Conservation (phyloP, 805 yeast genomes). For the Metschnikowia cubensis region DNA sequence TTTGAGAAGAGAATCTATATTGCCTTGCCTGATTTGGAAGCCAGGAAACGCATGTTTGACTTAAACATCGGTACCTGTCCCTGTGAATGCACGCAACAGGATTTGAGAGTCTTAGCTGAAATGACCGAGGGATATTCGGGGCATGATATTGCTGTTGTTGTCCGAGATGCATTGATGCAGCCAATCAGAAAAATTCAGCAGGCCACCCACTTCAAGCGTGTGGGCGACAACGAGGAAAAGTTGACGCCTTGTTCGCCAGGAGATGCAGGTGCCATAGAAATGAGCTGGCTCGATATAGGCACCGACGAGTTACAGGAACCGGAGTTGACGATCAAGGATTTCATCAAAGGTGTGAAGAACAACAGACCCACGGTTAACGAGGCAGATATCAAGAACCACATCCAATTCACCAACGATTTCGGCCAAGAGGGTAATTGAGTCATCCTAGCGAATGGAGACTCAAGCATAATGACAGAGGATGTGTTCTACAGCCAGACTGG, state of each 20-base stretch:
- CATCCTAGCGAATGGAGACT: too few species aligned
- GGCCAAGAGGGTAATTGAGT: slow-evolving; percentile 91
- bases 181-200: slow-evolving; percentile 93
- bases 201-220: slow-evolving; percentile 89
- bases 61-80: slow-evolving; percentile 89
- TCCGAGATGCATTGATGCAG: slow-evolving; percentile 96
- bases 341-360: slow-evolving; percentile 83
- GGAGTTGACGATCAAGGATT: slow-evolving; percentile 82
- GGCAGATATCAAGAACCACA: slow-evolving; percentile 75
- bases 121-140: slow-evolving; percentile 98
- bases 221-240: slow-evolving; percentile 43
- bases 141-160: slow-evolving; percentile 94
- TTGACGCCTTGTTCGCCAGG: slow-evolving; percentile 97
- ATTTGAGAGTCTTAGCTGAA: slow-evolving; percentile 73
- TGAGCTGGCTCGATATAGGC: slow-evolving; percentile 90
- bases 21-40: slow-evolving; percentile 90
- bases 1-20: slow-evolving; percentile 94
- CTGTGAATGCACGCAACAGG: slow-evolving; percentile 67
- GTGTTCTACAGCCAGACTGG: neutral
- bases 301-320: slow-evolving; percentile 91
- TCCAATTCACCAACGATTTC: slow-evolving; percentile 86
- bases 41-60: slow-evolving; percentile 90
- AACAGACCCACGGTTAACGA: slow-evolving; percentile 94
- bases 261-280: slow-evolving; percentile 77
- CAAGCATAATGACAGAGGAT: neutral